These are phyloP conservation scores for Penicillium verhagenii DNA, from an alignment of 495 filamentous ascomycete genomes.

Conservation along the genomic window DNA sequence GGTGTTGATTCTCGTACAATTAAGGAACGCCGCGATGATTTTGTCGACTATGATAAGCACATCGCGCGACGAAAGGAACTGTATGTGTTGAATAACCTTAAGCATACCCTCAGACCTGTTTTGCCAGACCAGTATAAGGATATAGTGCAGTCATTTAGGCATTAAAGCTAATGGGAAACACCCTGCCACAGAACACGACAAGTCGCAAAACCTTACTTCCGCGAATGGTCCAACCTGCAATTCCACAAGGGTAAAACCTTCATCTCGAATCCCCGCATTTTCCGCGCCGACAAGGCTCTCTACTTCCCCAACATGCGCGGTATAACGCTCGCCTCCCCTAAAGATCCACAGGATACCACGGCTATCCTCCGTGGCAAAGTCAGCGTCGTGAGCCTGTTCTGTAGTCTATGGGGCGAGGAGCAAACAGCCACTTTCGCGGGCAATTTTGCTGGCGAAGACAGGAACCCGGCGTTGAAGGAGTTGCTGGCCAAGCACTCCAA, in stretches of 20 bases:
- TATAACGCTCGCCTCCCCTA: constrained; percentile 60
- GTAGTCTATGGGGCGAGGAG: constrained; percentile 76
- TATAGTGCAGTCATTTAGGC: neutral
- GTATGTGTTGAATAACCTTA: constrained; percentile 39
- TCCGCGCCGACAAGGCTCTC: constrained; percentile 70
- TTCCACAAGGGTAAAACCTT: constrained; percentile 87
- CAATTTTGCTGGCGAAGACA: constrained; percentile 54
- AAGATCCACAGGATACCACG: constrained; percentile 64
- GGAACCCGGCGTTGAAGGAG: constrained; percentile 64
- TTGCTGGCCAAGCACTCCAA: constrained; percentile 41
- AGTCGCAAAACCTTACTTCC: constrained; percentile 83
- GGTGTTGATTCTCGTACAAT: constrained; percentile 68
- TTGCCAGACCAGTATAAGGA: neutral
- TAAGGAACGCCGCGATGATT: constrained; percentile 71
- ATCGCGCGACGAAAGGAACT: constrained; percentile 67
- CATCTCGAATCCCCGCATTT: constrained; percentile 70
- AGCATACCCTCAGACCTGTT: neutral
- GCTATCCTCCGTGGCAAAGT: constrained; percentile 65
- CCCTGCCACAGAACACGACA: constrained; percentile 42
- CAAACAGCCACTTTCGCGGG: constrained; percentile 74
- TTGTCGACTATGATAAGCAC: constrained; percentile 82
- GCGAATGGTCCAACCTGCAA: constrained; percentile 82
- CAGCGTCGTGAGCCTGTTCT: constrained; percentile 77
- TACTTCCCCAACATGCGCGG: constrained; percentile 94
- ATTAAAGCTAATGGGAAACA: neutral